Evolutionary conservation across 2,329 filamentous ascomycete species (phyloP), one percentile per base, ranked within the genome.

Genomic region (Nemania sp.): DNA sequence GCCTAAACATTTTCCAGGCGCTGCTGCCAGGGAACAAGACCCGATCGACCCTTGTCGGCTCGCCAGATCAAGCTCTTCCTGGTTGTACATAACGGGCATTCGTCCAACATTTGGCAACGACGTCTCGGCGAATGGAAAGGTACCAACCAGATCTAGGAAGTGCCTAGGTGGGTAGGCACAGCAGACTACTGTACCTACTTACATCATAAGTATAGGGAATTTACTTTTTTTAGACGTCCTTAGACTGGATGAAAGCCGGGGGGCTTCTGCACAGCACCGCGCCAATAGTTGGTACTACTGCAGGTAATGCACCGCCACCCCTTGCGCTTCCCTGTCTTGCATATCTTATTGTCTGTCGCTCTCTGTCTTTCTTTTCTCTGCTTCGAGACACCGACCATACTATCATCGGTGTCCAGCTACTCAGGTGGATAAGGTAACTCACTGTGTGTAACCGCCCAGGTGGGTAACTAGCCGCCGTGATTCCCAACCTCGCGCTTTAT

Each of bases 191-290:
- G 38, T 43, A 43, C 38, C 18, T 43, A 43, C 38, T 13, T 43
- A n/a, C 18, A 45, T 18, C 15, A 18, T n/a, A 45, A n/a, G 41
- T 45, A 45, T 55, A 47, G 27, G 15, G 53, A 59, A 53, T 55
- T 68, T 72, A 38, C 73, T 75, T 75, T 74, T 76, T 75, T 73
- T 75, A 76, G 74, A 73, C 38, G 41, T 53, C 61, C 51, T 64
- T 35, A 13, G 43, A 62, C 18, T 72, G 68, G 73, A 73, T 73
- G 59, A 70, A 70, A 68, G 32, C 41, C 45, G 69, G 60, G 11
- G 29, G 29, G 61, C 53, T 43, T 22, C 61, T 66, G 69, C 67
- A 65, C 56, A 68, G 72, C 66, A 69, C 57, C 29, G n/a, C 55
- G 67, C 70, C 71, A 49, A 20, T 53, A 41, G 3, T 41, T n/a